Base-by-base conservation (phyloP, 2,329 filamentous ascomycete genomes). In the Amauroascus niger region DNA sequence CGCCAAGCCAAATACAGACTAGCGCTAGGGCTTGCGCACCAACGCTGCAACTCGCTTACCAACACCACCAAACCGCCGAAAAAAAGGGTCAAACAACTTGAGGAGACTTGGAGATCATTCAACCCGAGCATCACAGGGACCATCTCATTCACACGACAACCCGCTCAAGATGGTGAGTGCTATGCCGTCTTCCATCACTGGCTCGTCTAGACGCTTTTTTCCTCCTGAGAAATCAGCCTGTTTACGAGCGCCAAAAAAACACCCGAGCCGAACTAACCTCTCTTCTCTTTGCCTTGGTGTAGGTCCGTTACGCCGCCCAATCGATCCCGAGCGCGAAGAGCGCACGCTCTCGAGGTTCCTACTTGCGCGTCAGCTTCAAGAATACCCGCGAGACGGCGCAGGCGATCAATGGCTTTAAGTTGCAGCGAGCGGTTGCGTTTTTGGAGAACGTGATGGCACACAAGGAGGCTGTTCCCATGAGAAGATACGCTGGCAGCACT, bases 371-470 rank as follows among this genome's bases (percentile, higher is more conserved):
- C 69, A 95, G 88, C 68, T 98, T 96, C 88, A 98, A 98, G 86
- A 98, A 98, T 86, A 98, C 93, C 74, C 89, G 93, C 73, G 94
- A 98, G 82, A 96, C 91, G 65, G 93, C 94, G 63, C 93, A 97
- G 82, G 90, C 90, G 70, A 95, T 98, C 84, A 97, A 93, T 79
- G 91, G 91, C 78, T 95, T 89, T 89, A 96, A 96, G 82, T 75
- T 97, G 72, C 81, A 88, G 78, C 90, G 93, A 72, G 93, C 93
- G 70, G 79, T 96, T 67, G 84, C 84, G 73, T 98, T 95, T 85
- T 88, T 98, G 73, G 88, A 95, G 81, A 97, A 98, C 77, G 93
- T 98, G 69, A 83, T 88, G 78, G 86, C 86, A 77, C 88, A 98
- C 82, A 88, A 86, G 77, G 93, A 98, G 84, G 91, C 89, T 64